phyloP scores from a whole-genome alignment of 495 filamentous ascomycete species.

The Podospora pseudocomata region DNA sequence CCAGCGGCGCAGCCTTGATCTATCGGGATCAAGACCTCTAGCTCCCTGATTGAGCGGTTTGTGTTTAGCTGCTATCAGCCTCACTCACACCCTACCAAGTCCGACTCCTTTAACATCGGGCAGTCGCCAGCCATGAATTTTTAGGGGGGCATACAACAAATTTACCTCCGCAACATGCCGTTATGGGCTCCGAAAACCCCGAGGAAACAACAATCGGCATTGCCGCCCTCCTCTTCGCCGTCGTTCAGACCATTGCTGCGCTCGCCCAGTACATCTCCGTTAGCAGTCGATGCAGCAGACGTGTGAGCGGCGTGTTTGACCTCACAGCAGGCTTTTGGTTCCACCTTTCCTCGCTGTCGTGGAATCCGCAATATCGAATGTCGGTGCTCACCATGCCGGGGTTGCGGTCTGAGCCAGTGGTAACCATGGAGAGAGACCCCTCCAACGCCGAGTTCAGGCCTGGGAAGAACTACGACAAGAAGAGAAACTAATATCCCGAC shows the following conservation, averaged over 20 bases:
- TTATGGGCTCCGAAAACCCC: neutral
- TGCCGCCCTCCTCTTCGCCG: slow-evolving; percentile 1
- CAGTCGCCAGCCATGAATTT: neutral
- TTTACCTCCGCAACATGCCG: neutral
- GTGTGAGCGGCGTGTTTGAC: slow-evolving; percentile 5
- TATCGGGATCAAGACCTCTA: neutral
- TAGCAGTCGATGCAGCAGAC: slow-evolving; percentile 3
- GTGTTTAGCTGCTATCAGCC: neutral
- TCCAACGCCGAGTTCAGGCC: neutral
- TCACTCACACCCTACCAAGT: neutral
- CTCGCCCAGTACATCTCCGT: slow-evolving; percentile 3
- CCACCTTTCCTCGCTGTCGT: slow-evolving; percentile 6
- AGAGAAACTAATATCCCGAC: neutral
- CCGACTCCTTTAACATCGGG: neutral
- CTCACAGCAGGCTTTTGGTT: slow-evolving; percentile 7
- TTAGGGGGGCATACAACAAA: neutral
- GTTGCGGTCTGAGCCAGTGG: neutral
- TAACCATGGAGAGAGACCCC: neutral
- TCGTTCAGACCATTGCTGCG: neutral
- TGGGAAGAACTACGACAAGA: neutral
- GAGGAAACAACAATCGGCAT: neutral
- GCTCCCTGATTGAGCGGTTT: neutral
- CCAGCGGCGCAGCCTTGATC: neutral
- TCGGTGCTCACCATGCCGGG: slow-evolving; percentile 4
- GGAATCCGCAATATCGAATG: slow-evolving; percentile 6